Evolutionary conservation across 441 rosid species (phyloP).

Genomic region (Biscutella laevigata): DNA sequence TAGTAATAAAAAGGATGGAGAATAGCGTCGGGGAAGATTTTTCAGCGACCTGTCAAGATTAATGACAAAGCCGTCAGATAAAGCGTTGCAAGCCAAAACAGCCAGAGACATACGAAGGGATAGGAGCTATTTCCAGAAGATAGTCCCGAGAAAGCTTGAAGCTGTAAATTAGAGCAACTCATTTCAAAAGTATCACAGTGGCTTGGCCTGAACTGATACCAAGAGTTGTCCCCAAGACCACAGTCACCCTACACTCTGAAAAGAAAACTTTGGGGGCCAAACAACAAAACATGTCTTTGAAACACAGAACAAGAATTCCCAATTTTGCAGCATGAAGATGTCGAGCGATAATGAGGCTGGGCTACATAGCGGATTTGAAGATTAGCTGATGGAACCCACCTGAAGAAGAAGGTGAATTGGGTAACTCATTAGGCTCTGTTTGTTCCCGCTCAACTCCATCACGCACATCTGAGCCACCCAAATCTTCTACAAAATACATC

Average conservation of each 20-base stretch:
- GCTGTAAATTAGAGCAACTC: constrained; percentile 61
- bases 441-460: constrained; percentile 52
- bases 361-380: constrained; percentile 83
- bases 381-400: constrained; percentile 97
- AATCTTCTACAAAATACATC: constrained; percentile 50
- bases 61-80: constrained; percentile 50
- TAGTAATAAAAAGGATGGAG: constrained; percentile 3
- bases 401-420: constrained; percentile 96
- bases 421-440: constrained; percentile 59
- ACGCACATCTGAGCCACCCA: constrained; percentile 78
- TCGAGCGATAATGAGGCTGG: too few relatives aligned
- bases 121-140: constrained; percentile 47
- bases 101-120: constrained; percentile 97
- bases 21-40: constrained; percentile 29
- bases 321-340: constrained; percentile 55
- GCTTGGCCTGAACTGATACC: constrained; percentile 66
- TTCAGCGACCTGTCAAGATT: constrained; percentile 60
- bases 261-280: constrained; percentile 46
- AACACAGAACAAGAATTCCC: constrained; percentile 32
- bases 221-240: constrained; percentile 57
- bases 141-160: constrained; percentile 57
- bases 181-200: constrained; percentile 58
- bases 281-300: constrained; percentile 46
- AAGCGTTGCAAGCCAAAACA: constrained; percentile 49
- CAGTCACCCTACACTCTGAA: constrained; percentile 67